Evolutionary conservation across 2,329 filamentous ascomycete genomes (phyloP).

Genomic region (Fusarium robinianum): DNA sequence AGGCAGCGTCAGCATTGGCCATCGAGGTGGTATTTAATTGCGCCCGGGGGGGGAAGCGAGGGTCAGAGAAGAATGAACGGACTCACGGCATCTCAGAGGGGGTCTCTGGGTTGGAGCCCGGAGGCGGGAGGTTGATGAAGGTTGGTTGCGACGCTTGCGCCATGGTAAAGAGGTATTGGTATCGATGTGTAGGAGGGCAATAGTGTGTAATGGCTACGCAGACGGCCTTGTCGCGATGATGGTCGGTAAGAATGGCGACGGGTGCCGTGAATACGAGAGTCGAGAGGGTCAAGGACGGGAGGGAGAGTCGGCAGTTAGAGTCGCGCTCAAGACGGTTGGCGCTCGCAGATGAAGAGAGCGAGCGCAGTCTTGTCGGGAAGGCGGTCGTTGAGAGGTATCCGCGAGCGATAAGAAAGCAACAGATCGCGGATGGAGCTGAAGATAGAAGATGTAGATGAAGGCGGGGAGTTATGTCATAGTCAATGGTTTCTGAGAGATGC

Average conservation of each 20-base stretch:
- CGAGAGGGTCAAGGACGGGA: no score
- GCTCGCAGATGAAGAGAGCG: conserved; percentile 1
- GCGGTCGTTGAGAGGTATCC: neutral
- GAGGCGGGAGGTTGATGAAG: conserved; percentile 82
- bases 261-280: conserved; percentile 3
- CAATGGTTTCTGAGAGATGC: no score
- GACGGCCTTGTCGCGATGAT: no score
- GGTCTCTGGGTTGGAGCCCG: conserved; percentile 80
- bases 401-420: neutral
- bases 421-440: conserved; percentile 1
- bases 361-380: neutral
- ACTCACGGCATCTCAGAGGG: conserved; percentile 89
- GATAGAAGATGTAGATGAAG: conserved; percentile 2
- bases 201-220: no score
- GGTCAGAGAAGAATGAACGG: neutral
- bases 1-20: conserved; percentile 15
- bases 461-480: conserved; percentile 1
- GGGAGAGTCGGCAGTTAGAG: no score
- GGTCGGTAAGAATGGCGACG: no score
- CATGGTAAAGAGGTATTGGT: conserved; percentile 36
- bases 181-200: conserved; percentile 2
- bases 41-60: conserved; percentile 2
- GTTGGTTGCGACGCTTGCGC: conserved; percentile 60
- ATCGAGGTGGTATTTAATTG: conserved; percentile 6
- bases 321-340: conserved; percentile 20